phyloP scores from a whole-genome alignment of 805 yeast genomes.

The Saturnispora gosingensis region DNA sequence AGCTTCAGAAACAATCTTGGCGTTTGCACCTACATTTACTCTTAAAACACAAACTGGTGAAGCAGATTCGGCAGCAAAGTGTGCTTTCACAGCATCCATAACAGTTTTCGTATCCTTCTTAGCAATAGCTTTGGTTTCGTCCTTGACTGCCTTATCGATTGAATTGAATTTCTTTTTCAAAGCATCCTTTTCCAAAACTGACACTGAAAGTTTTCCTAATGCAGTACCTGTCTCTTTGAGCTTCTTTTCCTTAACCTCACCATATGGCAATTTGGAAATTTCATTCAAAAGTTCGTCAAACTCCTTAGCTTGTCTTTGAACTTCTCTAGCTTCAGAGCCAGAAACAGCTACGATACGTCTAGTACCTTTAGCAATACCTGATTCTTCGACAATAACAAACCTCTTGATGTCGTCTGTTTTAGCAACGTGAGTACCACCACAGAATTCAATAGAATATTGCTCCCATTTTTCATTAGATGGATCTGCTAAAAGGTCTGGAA shows the following conservation, averaged over 20 bases:
- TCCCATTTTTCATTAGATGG: conserved; percentile 74
- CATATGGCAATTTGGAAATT: conserved; percentile 57
- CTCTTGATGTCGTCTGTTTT: conserved; percentile 91
- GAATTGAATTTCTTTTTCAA: conserved; percentile 65
- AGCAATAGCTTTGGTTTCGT: conserved; percentile 77
- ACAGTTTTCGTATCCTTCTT: conserved; percentile 82
- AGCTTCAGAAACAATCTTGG: conserved; percentile 92
- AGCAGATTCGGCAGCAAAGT: conserved; percentile 49
- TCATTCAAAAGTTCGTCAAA: conserved; percentile 52
- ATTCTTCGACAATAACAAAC: conserved; percentile 82
- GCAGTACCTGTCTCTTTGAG: conserved; percentile 79
- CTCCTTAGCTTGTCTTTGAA: conserved; percentile 73
- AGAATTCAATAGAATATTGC: conserved; percentile 79
- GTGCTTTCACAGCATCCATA: conserved; percentile 62
- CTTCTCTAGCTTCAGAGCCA: conserved; percentile 83
- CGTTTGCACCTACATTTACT: conserved; percentile 66
- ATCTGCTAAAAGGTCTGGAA: conserved; percentile 64
- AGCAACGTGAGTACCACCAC: conserved; percentile 98
- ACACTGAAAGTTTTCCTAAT: conserved; percentile 72
- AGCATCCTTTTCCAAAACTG: conserved; percentile 70
- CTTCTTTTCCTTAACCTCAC: conserved; percentile 69
- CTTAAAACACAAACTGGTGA: conserved; percentile 57
- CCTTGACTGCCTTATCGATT: conserved; percentile 81
- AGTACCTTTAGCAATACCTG: conserved; percentile 97
- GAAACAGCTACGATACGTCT: conserved; percentile 97